Evolutionary conservation across 75 land plant species (phyloP), one percentile per base, ranked within the genome.

Genomic region (Pinus albicaulis): DNA sequence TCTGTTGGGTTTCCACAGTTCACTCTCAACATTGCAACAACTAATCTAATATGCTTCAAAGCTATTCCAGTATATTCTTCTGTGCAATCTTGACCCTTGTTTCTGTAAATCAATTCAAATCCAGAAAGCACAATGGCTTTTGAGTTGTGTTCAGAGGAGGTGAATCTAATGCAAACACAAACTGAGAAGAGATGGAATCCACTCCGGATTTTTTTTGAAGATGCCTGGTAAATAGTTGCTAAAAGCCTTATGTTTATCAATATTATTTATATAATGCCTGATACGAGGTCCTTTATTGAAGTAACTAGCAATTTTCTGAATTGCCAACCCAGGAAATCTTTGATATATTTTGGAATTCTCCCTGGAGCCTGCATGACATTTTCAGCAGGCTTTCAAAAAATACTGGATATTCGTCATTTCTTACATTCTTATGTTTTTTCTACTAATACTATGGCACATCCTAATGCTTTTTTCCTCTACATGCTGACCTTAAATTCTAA

Each of bases 131-230:
- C 11, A 68, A 68, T 68, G 71, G 71, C 71, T 20, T 68, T 68
- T 24, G 24, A 68, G 41, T 68, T 41, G 71, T 38, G 41, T 68
- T 68, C 71, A 19, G 71, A 68, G 53, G 41, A 38, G 71, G 48
- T 41, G 44, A 68, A 68, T 41, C 71, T 68, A 36, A 28, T 34
- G 38, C 71, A 22, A 20, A 38, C 23, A 68, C 10, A 19, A 68
- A 17, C 5, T 20, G 41, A 10, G 1, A 68, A 34, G 12, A 34
- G 52, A 3, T 68, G 71, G 71, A 68, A 68, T 44, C 71, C 71
- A 20, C 52, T 68, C n/a, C 38, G 71, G n/a, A 41, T 68, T 68
- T 68, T 68, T 13, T 68, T 68, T 41, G 52, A 68, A 22, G 71
- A 68, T 68, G 38, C 48, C 24, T 38, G 71, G 71, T 68, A 41